A percentile compares a stretch with the other conserved stretches of the same genome.
Evolutionary conservation across 495 filamentous ascomycete genomes (phyloP).

Genomic region (Penicillium desertorum): DNA sequence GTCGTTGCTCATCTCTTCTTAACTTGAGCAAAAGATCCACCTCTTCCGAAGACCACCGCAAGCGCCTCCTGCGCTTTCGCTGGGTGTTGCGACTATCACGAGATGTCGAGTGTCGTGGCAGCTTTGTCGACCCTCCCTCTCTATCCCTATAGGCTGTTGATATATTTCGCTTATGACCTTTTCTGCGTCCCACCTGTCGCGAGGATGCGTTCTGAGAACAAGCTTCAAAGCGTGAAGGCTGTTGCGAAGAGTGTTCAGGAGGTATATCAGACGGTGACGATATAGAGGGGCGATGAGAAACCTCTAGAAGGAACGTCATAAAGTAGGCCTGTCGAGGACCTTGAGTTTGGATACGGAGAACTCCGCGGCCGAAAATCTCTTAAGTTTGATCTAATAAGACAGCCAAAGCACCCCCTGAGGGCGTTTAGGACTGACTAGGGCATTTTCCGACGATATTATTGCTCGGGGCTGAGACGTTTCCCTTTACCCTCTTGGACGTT

Average conservation of each 20-base stretch:
- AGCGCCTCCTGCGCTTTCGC: too few species aligned
- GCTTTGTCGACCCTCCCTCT: too few species aligned
- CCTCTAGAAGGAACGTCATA: conserved; percentile 16
- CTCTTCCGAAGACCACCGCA: too few species aligned
- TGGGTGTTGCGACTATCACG: too few species aligned
- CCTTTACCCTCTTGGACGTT: conserved; percentile 1
- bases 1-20: too few species aligned
- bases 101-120: too few species aligned
- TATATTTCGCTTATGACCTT: not conserved
- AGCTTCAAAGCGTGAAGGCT: not conserved
- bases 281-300: not conserved
- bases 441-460: conserved; percentile 1
- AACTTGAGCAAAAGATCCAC: too few species aligned
- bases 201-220: not conserved
- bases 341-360: conserved; percentile 17
- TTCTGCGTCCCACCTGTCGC: not conserved
- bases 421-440: not conserved
- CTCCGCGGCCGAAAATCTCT: conserved; percentile 21
- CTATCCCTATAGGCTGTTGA: not conserved
- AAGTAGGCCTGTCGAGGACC: conserved; percentile 16
- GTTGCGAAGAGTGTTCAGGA: not conserved
- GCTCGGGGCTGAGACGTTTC: not conserved
- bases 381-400: conserved; percentile 7
- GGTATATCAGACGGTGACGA: not conserved
- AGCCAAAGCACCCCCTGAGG: not conserved